These are phyloP conservation scores for Jatropha podagrica DNA, from an alignment of 441 rosid genomes.

Conservation along the genomic window DNA sequence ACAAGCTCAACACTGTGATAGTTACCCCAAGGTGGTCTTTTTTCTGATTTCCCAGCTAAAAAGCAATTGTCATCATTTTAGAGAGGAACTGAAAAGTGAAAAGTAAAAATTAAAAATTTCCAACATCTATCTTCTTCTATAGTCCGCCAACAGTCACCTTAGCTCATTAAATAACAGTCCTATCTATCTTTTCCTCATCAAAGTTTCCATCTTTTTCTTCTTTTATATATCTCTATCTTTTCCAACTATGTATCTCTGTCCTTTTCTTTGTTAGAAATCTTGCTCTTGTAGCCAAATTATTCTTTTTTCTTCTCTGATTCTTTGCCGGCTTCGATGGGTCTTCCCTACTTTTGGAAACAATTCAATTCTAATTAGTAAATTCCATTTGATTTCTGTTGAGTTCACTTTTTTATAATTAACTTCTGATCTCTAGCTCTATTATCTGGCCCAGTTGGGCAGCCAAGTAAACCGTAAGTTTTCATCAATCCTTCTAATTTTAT, in stretches of 20 bases:
- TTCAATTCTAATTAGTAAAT: not conserved
- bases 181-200: not conserved
- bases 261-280: constrained; percentile 12
- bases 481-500: not conserved
- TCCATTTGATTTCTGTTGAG: not conserved
- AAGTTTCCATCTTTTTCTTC: not conserved
- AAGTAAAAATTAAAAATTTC: not conserved
- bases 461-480: not conserved
- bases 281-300: constrained; percentile 5
- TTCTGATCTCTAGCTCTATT: not conserved
- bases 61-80: not conserved
- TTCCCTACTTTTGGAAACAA: constrained; percentile 1
- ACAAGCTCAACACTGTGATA: not conserved
- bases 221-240: not conserved
- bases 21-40: not conserved
- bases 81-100: not conserved
- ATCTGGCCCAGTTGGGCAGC: constrained; percentile 1
- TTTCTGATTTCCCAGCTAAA: not conserved
- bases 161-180: not conserved
- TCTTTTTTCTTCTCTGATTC: constrained; percentile 12
- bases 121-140: not conserved
- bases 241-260: constrained; percentile 17
- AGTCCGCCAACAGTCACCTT: not conserved
- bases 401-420: not conserved
- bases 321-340: not conserved